These are phyloP conservation scores for Fusarium torreyae DNA, from an alignment of 2,329 filamentous ascomycete species.

Conservation along the genomic window DNA sequence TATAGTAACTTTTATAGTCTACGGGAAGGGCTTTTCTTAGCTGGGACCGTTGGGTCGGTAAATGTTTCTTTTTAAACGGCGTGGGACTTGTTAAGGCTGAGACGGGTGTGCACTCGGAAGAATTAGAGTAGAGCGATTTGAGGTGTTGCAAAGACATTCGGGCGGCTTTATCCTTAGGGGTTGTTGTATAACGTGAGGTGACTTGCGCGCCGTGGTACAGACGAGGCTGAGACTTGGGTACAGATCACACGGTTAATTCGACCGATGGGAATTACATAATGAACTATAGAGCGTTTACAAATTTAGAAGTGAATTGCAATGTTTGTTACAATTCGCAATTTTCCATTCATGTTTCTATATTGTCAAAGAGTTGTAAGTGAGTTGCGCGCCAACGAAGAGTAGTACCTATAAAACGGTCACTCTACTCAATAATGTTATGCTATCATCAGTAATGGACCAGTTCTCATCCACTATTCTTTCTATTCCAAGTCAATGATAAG, in stretches of 20 bases:
- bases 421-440: no score
- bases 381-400: not conserved
- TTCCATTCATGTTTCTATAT: not conserved
- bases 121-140: not conserved
- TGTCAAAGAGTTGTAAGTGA: not conserved
- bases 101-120: slow-evolving; percentile 26
- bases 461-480: no score
- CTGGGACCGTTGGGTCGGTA: not conserved
- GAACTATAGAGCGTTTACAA: not conserved
- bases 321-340: not conserved
- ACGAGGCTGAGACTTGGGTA: slow-evolving; percentile 11
- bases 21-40: slow-evolving; percentile 7
- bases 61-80: not conserved
- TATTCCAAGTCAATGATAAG: no score
- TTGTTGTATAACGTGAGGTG: slow-evolving; percentile 7
- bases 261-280: not conserved
- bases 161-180: not conserved
- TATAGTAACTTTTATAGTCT: slow-evolving; percentile 2
- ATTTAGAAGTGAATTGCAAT: not conserved
- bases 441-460: no score
- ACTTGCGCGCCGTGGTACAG: slow-evolving; percentile 7
- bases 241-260: slow-evolving; percentile 3
- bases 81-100: slow-evolving; percentile 14
- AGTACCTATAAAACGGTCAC: no score
- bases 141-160: slow-evolving; percentile 24